Percentiles rank a stretch among this genome's conserved stretches.
phyloP scores from a whole-genome alignment of 2,329 filamentous ascomycete genomes.

The Exophiala calicioides region DNA sequence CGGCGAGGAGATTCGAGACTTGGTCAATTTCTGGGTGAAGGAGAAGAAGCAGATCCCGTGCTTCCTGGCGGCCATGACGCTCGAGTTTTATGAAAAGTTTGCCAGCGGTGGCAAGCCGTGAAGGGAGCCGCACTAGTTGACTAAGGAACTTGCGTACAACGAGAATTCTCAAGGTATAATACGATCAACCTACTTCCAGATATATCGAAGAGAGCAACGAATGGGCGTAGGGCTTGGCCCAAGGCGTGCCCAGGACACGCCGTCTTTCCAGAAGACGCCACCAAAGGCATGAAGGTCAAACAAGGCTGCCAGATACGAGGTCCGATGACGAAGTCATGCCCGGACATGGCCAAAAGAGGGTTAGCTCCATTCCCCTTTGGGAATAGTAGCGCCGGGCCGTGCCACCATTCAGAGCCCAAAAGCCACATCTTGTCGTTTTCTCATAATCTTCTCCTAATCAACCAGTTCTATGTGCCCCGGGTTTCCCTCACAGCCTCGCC shows the following conservation, averaged over 20 bases:
- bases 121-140: constrained; percentile 4
- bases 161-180: too few relatives aligned
- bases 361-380: not conserved
- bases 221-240: too few relatives aligned
- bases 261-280: too few relatives aligned
- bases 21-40: constrained; percentile 94
- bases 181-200: too few relatives aligned
- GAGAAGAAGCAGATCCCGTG: constrained; percentile 92
- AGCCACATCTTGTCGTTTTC: constrained; percentile 9
- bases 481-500: constrained; percentile 5
- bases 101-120: constrained; percentile 10
- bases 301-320: too few relatives aligned
- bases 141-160: too few relatives aligned
- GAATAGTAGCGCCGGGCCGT: too few relatives aligned
- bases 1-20: constrained; percentile 77
- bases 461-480: constrained; percentile 7
- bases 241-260: too few relatives aligned
- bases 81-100: constrained; percentile 83
- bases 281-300: too few relatives aligned
- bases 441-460: not conserved
- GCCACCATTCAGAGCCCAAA: constrained; percentile 22
- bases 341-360: not conserved
- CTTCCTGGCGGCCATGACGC: constrained; percentile 83
- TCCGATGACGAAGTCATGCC: constrained; percentile 1
- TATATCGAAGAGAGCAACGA: too few relatives aligned